Conservation (phyloP, 495 filamentous ascomycete genomes). For the Corynascus novoguineensis region DNA sequence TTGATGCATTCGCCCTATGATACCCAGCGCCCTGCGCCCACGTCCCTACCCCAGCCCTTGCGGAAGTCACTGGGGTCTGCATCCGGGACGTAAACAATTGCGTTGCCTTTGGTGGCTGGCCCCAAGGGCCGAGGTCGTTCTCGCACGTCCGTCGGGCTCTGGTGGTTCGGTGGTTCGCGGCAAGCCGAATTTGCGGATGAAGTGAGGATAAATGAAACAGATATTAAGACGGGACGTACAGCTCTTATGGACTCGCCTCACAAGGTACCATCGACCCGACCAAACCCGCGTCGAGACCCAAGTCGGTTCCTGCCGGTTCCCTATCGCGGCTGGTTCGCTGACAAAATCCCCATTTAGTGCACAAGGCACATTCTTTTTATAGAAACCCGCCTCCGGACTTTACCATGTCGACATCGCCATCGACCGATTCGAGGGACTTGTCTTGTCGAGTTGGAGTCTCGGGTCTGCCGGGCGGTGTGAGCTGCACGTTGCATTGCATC, state of each 20-base stretch:
- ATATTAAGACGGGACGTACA: constrained; percentile 40
- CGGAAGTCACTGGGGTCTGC: constrained; percentile 16
- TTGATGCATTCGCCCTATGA: constrained; percentile 15
- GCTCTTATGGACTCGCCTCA: constrained; percentile 28
- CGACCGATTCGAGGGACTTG: constrained; percentile 24
- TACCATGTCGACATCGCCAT: constrained; percentile 6
- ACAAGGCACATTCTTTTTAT: constrained; percentile 38
- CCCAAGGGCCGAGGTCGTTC: constrained; percentile 13
- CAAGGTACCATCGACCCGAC: constrained; percentile 17
- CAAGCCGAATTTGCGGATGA: constrained; percentile 45
- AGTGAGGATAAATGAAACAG: constrained; percentile 46
- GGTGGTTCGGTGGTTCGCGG: constrained; percentile 21
- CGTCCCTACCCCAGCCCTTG: constrained; percentile 2
- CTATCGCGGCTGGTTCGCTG: constrained; percentile 10
- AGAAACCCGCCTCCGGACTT: constrained; percentile 27
- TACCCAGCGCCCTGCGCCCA: constrained; percentile 8
- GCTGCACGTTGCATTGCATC: constrained; percentile 12
- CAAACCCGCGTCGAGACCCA: constrained; percentile 21
- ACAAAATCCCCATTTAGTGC: constrained; percentile 8
- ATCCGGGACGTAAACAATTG: constrained; percentile 15
- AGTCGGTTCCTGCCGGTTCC: constrained; percentile 1
- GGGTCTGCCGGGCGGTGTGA: constrained; percentile 10
- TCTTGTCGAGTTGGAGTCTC: constrained; percentile 20
- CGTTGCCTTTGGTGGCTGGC: constrained; percentile 9
- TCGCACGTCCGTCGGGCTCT: background rate